Conservation (phyloP, 495 filamentous ascomycete species). For the Lentithecium fluviatile region DNA sequence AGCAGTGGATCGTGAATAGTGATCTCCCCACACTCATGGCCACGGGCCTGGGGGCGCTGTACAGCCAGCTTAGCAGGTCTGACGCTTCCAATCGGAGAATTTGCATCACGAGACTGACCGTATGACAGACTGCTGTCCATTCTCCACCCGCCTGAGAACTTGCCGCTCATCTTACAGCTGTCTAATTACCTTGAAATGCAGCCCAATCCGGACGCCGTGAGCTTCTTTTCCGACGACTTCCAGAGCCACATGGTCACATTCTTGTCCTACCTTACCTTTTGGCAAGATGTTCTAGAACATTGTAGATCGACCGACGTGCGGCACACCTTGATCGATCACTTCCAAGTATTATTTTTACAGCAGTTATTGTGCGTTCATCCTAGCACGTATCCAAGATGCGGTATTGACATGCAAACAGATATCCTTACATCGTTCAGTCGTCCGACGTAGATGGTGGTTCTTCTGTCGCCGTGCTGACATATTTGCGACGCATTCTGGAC, state of each 20-base stretch:
- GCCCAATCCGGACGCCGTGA: constrained; percentile 65
- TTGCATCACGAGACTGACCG: constrained; percentile 3
- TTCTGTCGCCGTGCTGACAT: constrained; percentile 91
- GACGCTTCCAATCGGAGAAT: constrained; percentile 14
- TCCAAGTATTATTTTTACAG: constrained; percentile 93
- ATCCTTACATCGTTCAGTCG: constrained; percentile 92
- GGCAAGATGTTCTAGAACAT: constrained; percentile 97
- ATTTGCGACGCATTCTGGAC: constrained; percentile 86
- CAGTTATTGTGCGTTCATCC: constrained; percentile 74
- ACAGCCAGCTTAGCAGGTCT: constrained; percentile 89
- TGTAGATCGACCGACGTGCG: constrained; percentile 89
- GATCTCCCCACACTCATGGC: constrained; percentile 97
- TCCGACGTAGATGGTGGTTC: constrained; percentile 96
- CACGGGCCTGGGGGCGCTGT: constrained; percentile 88
- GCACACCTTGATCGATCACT: constrained; percentile 90
- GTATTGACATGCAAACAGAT: constrained; percentile 53
- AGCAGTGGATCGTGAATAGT: constrained; percentile 95
- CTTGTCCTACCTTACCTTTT: constrained; percentile 90
- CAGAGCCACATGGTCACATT: constrained; percentile 86
- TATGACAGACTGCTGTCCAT: constrained; percentile 45
- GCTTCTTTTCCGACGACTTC: constrained; percentile 66
- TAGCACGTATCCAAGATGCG: constrained; percentile 48
- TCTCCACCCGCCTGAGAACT: constrained; percentile 53
- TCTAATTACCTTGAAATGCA: constrained; percentile 74
- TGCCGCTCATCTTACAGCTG: constrained; percentile 78